A percentile compares a stretch with the other conserved stretches of the same genome.
Conservation (phyloP, 2,329 filamentous ascomycete genomes). For the Diaporthe eres region DNA sequence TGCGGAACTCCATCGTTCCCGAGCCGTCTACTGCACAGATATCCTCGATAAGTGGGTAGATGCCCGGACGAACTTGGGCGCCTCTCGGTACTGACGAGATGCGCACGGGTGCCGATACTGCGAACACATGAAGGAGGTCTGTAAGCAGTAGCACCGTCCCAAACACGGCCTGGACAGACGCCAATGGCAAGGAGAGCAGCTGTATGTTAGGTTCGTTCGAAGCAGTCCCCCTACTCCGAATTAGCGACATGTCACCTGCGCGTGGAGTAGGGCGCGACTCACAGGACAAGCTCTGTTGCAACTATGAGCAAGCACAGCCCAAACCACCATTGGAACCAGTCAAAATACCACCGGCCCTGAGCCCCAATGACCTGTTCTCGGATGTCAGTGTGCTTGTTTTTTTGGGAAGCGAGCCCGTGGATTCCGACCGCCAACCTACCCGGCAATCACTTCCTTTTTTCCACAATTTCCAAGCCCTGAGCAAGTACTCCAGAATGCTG, state of each 20-base stretch:
- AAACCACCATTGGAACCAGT: conserved; percentile 71
- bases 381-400: conserved; percentile 47
- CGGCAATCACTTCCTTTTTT: conserved; percentile 53
- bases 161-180: conserved; percentile 63
- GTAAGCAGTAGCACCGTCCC: conserved; percentile 58
- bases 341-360: conserved; percentile 55
- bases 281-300: conserved; percentile 68
- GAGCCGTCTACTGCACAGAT: conserved; percentile 2
- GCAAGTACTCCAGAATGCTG: conserved; percentile 66
- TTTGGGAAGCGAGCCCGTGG: neutral
- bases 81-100: conserved; percentile 2
- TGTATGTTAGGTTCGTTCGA: conserved; percentile 61
- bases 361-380: conserved; percentile 60
- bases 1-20: neutral
- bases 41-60: conserved; percentile 6
- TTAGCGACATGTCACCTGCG: neutral
- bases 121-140: conserved; percentile 51
- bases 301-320: conserved; percentile 67
- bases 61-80: neutral
- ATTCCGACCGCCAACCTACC: neutral
- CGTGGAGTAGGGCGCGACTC: conserved; percentile 35
- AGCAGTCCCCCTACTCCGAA: neutral
- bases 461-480: conserved; percentile 66
- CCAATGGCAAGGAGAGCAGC: conserved; percentile 65
- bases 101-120: neutral